phyloP scores from a whole-genome alignment of 176 grass and related monocot species.

The Triticum turgidum region DNA sequence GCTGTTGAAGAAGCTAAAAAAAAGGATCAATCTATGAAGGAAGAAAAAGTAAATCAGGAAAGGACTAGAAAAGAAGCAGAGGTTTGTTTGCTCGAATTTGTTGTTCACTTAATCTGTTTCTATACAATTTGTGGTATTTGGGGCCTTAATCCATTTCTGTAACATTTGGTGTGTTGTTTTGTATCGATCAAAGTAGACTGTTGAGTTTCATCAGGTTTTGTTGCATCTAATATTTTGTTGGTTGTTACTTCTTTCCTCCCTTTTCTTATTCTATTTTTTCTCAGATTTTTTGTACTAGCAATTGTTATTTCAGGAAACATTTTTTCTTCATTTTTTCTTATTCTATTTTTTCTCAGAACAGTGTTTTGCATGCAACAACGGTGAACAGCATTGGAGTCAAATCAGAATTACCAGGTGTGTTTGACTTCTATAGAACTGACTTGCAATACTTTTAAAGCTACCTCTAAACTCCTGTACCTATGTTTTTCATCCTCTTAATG shows the following conservation, averaged over 20 bases:
- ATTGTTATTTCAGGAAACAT: neutral
- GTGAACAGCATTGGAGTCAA: neutral
- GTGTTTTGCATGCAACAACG: neutral
- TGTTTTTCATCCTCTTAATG: neutral
- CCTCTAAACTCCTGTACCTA: neutral
- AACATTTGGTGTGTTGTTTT: neutral
- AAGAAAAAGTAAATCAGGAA: constrained; percentile 79
- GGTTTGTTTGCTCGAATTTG: constrained; percentile 46
- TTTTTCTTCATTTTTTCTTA: neutral
- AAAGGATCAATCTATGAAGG: constrained; percentile 63
- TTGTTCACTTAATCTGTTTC: constrained; percentile 1
- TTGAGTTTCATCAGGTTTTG: constrained; percentile 9
- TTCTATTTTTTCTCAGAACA: constrained; percentile 6
- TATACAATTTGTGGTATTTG: neutral
- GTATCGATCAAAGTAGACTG: neutral
- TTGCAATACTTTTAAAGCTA: neutral
- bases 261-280: neutral
- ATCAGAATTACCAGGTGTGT: constrained; percentile 27
- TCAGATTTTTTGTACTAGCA: neutral
- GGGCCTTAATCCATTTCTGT: constrained; percentile 5
- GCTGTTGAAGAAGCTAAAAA: constrained; percentile 87
- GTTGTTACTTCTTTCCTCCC: neutral
- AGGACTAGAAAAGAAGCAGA: constrained; percentile 74
- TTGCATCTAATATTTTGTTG: neutral
- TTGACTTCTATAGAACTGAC: constrained; percentile 12